Percentiles rank a stretch among this genome's conserved stretches.
phyloP scores from a whole-genome alignment of 140 eudicot genomes.

The Stevia rebaudiana region DNA sequence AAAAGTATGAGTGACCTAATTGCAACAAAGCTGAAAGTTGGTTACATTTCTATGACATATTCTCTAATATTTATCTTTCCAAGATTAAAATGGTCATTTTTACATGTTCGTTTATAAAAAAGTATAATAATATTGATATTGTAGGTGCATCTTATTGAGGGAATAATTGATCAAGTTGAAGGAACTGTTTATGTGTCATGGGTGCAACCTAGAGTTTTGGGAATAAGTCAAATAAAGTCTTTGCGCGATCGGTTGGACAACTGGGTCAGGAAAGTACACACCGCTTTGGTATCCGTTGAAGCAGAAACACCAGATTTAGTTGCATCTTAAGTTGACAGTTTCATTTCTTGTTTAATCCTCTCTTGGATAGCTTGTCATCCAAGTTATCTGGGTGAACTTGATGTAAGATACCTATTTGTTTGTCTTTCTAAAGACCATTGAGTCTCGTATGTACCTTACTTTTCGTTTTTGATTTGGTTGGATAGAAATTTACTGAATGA shows the following conservation, averaged over 20 bases:
- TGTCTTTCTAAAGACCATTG: conserved; percentile 1
- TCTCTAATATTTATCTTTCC: neutral
- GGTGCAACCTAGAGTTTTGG: conserved; percentile 97
- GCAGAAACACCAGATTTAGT: conserved; percentile 96
- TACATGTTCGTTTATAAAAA: neutral
- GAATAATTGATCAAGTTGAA: conserved; percentile 91
- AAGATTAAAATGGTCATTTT: neutral
- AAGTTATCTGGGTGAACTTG: conserved; percentile 9
- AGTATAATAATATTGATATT: conserved; percentile 6
- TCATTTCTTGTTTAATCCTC: conserved; percentile 23
- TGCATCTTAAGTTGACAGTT: conserved; percentile 41
- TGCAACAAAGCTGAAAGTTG: no score
- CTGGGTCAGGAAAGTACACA: conserved; percentile 86
- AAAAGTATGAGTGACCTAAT: no score
- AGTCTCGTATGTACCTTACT: conserved; percentile 8
- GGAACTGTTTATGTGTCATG: conserved; percentile 89
- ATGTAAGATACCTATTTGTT: conserved; percentile 23
- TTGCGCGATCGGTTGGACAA: conserved; percentile 80
- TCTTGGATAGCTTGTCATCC: conserved; percentile 23
- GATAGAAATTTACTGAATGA: conserved; percentile 9
- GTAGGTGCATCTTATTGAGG: conserved; percentile 94
- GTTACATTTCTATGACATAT: no score
- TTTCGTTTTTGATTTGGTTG: conserved; percentile 2
- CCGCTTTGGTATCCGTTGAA: conserved; percentile 84
- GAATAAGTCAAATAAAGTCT: conserved; percentile 72